Evolutionary conservation across 176 grass and related monocot genomes (phyloP), one percentile per base, ranked within the genome.

Genomic region (Phoenix dactylifera): DNA sequence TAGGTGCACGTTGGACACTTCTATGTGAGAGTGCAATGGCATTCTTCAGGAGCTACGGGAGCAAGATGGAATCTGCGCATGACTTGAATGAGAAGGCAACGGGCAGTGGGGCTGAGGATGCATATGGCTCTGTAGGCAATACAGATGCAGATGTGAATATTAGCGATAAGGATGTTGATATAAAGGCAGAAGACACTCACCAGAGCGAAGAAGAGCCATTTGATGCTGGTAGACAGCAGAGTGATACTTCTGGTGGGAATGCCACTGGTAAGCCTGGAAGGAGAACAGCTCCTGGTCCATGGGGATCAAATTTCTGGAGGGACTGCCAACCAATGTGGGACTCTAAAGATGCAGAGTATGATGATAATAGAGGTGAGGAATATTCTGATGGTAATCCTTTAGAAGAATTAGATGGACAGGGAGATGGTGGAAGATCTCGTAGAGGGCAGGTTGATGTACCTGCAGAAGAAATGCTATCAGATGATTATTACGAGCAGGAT

Each of bases 401-500:
- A 52, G 86, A 79, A 69, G 75, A 85, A 65, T 75, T 65, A 48
- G 75, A 82, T 79, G 82, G 28, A 26, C 77, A 73, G 26, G 72
- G 70, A 82, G 71, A 80, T 25, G 73, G 84, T 15, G 81, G 83
- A 70, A 67, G 60, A 15, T 58, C 79, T 26, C 77, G 77, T 51
- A 72, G 68, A 78, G 84, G 59, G 52, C 67, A 88, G 18, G 69
- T 79, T 15, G 87, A 84, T 28, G 78, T 85, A 50, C 80, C 84
- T 22, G 83, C 86, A 52, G 87, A 96, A 51, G 92, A 96, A 52
- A 88, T 97, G 93, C 87, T 91, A 15, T 91, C 93, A 1, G 93
- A 97, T 77, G 84, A 97, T 59, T 90, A 97, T 64, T 92, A 97
- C 30, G 87, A 97, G 68, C 93, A 92, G 76, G 87, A 97, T 15